Evolutionary conservation across 306 rosid species (phyloP).

Genomic region (Erythrophleum fordii): DNA sequence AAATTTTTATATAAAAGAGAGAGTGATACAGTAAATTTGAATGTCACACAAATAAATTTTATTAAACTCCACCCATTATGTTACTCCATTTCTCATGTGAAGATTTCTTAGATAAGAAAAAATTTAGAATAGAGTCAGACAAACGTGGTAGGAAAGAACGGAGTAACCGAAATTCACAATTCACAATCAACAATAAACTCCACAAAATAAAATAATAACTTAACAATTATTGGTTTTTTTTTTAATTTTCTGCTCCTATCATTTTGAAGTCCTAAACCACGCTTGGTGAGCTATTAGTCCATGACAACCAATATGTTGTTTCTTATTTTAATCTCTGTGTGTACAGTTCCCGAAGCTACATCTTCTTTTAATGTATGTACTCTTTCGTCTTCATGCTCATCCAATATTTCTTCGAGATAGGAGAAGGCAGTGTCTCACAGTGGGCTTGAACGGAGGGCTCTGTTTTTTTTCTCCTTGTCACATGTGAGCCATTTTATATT

Average conservation of each 20-base stretch:
- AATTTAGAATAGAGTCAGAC: too few relatives aligned
- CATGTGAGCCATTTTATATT: slow-evolving; percentile 51
- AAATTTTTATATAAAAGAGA: too few relatives aligned
- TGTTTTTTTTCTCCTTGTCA: slow-evolving; percentile 38
- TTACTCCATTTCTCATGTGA: too few relatives aligned
- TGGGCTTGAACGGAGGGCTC: slow-evolving; percentile 9
- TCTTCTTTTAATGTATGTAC: slow-evolving; percentile 32
- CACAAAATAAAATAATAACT: neutral
- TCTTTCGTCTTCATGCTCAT: slow-evolving; percentile 20
- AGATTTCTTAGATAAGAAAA: too few relatives aligned
- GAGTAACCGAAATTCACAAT: neutral
- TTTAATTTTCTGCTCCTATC: neutral
- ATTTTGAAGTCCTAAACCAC: neutral
- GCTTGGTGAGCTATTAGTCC: slow-evolving; percentile 13
- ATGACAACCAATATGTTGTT: slow-evolving; percentile 2
- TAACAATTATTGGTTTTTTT: too few relatives aligned
- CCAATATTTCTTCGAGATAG: slow-evolving; percentile 29
- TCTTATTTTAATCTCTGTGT: neutral
- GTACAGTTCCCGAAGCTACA: slow-evolving; percentile 31
- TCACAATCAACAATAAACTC: neutral
- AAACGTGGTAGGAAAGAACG: neutral
- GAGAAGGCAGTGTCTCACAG: neutral
- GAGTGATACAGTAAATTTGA: too few relatives aligned
- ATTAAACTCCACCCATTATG: too few relatives aligned
- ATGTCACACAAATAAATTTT: too few relatives aligned